Evolutionary conservation across 2,329 filamentous ascomycete genomes (phyloP).

Genomic region (Hymenoscyphus fructigenus): DNA sequence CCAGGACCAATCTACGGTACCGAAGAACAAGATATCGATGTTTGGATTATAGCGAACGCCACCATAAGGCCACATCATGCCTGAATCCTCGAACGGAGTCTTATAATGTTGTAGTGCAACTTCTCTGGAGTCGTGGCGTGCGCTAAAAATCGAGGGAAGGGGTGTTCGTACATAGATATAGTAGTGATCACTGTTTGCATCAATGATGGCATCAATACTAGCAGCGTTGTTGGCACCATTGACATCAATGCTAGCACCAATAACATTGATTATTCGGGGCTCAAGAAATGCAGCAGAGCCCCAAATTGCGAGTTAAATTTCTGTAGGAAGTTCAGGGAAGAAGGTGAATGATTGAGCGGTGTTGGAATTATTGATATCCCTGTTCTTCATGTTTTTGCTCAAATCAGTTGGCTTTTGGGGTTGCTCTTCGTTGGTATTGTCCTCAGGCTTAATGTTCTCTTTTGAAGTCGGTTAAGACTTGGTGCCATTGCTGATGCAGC

Average conservation of each 20-base stretch:
- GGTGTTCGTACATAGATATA: conserved; percentile 4
- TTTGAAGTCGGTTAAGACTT: background rate
- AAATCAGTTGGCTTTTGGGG: no score
- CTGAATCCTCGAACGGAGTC: background rate
- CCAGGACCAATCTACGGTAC: no score
- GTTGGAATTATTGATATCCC: background rate
- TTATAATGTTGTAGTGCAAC: conserved; percentile 5
- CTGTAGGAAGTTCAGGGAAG: conserved; percentile 9
- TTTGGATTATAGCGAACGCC: background rate
- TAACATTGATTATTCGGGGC: background rate
- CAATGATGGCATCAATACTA: background rate
- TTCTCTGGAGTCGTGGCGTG: background rate
- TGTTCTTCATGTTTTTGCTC: no score
- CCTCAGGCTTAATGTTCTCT: no score
- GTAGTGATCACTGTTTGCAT: no score
- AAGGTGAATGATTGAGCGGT: conserved; percentile 4
- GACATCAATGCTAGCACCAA: no score
- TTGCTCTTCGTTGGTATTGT: no score
- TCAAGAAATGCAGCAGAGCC: background rate
- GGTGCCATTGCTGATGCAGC: no score
- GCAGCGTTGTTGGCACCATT: background rate
- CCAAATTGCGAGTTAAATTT: conserved; percentile 13
- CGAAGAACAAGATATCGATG: background rate
- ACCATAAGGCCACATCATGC: no score
- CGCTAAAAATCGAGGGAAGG: background rate